These are phyloP conservation scores for Boletus vinaceobasis DNA, from an alignment of 768 basidiomycete genomes.

Conservation along the genomic window DNA sequence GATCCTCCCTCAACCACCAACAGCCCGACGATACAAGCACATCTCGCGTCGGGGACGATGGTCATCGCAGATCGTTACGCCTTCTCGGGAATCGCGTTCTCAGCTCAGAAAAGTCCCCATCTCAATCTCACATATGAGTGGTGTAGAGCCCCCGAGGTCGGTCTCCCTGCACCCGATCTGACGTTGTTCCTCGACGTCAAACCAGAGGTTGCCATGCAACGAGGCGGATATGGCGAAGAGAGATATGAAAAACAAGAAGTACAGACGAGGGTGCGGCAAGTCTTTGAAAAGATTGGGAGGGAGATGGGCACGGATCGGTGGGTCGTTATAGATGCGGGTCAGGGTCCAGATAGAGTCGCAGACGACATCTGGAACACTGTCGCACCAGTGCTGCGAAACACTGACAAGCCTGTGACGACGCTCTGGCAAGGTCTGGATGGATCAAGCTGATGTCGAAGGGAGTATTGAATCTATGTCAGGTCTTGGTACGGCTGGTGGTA, in stretches of 20 bases:
- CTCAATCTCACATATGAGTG: conserved; percentile 66
- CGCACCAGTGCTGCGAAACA: conserved; percentile 37
- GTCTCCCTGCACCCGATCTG: conserved; percentile 86
- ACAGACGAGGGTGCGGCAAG: conserved; percentile 59
- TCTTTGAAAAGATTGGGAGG: conserved; percentile 55
- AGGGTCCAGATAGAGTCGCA: conserved; percentile 45
- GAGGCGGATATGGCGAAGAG: conserved; percentile 85
- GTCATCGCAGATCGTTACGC: conserved; percentile 93
- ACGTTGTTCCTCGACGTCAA: conserved; percentile 83
- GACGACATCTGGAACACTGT: conserved; percentile 55
- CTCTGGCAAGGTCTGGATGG: conserved; percentile 42
- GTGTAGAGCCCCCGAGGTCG: conserved; percentile 84
- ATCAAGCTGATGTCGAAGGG: neutral
- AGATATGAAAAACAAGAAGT: conserved; percentile 81
- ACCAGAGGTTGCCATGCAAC: conserved; percentile 58
- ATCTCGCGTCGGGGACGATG: conserved; percentile 60
- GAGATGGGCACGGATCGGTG: conserved; percentile 50
- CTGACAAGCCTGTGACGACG: conserved; percentile 41
- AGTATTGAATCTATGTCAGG: conserved; percentile 3
- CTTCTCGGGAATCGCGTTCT: conserved; percentile 94
- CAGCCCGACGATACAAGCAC: conserved; percentile 58
- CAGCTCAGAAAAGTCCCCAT: conserved; percentile 46
- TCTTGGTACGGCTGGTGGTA: conserved; percentile 18
- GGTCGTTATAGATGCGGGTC: conserved; percentile 60
- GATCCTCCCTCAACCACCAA: neutral